phyloP scores from a whole-genome alignment of 306 rosid genomes.

The Quercus bicolor region DNA sequence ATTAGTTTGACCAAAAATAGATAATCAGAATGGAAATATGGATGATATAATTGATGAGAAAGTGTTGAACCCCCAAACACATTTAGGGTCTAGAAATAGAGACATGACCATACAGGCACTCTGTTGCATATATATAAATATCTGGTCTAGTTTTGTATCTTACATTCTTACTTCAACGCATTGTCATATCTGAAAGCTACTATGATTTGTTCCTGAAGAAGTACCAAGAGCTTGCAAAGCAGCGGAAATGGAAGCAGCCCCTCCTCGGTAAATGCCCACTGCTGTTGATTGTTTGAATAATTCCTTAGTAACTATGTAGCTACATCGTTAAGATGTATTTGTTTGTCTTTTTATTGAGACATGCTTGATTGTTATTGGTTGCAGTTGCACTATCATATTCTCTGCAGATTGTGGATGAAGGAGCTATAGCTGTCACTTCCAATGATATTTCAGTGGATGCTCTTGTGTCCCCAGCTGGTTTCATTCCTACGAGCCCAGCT shows the following conservation, averaged over 20 bases:
- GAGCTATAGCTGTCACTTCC: conserved; percentile 59
- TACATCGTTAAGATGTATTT: neutral
- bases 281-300: neutral
- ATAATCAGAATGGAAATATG: neutral
- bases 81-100: neutral
- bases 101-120: neutral
- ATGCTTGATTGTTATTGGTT: conserved; percentile 5
- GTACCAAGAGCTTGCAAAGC: conserved; percentile 68
- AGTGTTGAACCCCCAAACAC: neutral
- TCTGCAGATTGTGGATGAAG: conserved; percentile 76
- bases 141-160: neutral
- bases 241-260: conserved; percentile 78
- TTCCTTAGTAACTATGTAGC: neutral
- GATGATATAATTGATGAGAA: neutral
- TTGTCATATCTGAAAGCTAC: conserved; percentile 23
- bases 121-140: neutral
- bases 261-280: conserved; percentile 55
- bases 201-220: conserved; percentile 78
- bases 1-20: neutral
- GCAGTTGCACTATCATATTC: conserved; percentile 89
- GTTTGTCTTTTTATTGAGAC: neutral
- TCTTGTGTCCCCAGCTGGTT: conserved; percentile 74
- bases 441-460: conserved; percentile 71
- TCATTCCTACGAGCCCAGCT: conserved; percentile 62
- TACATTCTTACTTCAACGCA: neutral